Evolutionary conservation across 176 grass and related monocot genomes (phyloP).

Genomic region (Tuctoria greenei): DNA sequence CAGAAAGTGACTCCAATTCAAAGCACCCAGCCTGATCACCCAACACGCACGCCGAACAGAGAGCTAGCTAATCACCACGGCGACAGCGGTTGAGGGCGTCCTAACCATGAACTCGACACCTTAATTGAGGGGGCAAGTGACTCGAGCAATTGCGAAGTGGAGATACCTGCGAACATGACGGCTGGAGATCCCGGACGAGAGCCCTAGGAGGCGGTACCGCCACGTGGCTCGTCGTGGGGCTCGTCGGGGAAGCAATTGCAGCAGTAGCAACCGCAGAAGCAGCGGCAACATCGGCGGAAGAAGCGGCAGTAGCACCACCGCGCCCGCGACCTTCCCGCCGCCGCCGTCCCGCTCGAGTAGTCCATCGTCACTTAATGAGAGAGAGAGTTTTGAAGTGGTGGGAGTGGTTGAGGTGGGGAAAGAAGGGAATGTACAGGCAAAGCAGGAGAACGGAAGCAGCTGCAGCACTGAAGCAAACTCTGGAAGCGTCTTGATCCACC

Average conservation of each 20-base stretch:
- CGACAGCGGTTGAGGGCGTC: background rate
- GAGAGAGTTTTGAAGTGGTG: too few relatives aligned
- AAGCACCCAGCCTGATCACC: background rate
- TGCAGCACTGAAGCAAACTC: background rate
- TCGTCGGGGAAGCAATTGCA: slow-evolving; percentile 38
- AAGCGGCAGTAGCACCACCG: slow-evolving; percentile 53
- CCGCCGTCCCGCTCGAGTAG: slow-evolving; percentile 16
- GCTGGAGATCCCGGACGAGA: background rate
- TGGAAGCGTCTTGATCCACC: background rate
- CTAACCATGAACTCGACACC: background rate
- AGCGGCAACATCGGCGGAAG: slow-evolving; percentile 49
- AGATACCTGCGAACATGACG: slow-evolving; percentile 5
- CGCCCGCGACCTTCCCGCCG: background rate
- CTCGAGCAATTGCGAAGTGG: background rate
- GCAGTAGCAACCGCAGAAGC: slow-evolving; percentile 53
- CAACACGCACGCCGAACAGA: background rate
- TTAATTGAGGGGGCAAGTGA: background rate
- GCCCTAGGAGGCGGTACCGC: background rate
- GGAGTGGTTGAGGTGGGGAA: background rate
- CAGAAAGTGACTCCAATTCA: background rate
- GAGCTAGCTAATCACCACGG: background rate
- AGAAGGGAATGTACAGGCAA: background rate
- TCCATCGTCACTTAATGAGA: slow-evolving; percentile 1
- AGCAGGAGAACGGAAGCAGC: background rate
- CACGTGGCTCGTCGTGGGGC: background rate